Base-by-base conservation (phyloP, 176 grass and related monocot species). In the Lolium rigidum region DNA sequence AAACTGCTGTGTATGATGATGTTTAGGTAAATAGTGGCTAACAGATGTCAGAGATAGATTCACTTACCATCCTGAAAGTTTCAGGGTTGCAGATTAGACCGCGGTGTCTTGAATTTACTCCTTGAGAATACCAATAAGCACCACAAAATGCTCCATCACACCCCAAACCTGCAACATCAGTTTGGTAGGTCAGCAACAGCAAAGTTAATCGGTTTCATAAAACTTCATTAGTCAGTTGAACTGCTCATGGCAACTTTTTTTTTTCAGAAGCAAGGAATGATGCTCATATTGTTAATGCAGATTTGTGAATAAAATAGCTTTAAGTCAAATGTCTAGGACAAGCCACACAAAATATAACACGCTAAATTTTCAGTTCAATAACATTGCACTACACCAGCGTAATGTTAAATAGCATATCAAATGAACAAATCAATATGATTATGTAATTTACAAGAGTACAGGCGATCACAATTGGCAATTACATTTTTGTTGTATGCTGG, bases 91-190 rank as follows among this genome's bases (percentile, higher is more conserved):
- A 99, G 41, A 99, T 91, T 63, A 79, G 65, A 93, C 85, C 79
- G 84, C 72, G 91, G 20, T 99, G 86, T 62, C 72, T 91, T 91
- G 92, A 88, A 93, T 90, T 90, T 48, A 94, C 84, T 89, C 90
- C 90, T 96, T 93, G 97, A 0, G 90, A 79, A 88, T 55, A 51
- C 97, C 94, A 99, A 61, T 99, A 99, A 91, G 87, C 88, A 43
- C 92, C 90, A 88, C 97, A 96, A 84, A 94, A 91, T 78, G 46
- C 66, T 80, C 76, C 88, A 90, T 90, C 89, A 88, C 97, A 99
- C 55, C 94, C 97, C 68, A 86, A 82, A 86, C 92, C 97, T 99
- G 57, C 39, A 91, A 80, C 9, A 87, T 47, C 84, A 47, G 73
- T 77, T 79, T 20, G n/a, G 4, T 41, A 85, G 39, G 56, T 85